Base-by-base conservation (phyloP, 306 rosid genomes). In the Prunus mongolica region DNA sequence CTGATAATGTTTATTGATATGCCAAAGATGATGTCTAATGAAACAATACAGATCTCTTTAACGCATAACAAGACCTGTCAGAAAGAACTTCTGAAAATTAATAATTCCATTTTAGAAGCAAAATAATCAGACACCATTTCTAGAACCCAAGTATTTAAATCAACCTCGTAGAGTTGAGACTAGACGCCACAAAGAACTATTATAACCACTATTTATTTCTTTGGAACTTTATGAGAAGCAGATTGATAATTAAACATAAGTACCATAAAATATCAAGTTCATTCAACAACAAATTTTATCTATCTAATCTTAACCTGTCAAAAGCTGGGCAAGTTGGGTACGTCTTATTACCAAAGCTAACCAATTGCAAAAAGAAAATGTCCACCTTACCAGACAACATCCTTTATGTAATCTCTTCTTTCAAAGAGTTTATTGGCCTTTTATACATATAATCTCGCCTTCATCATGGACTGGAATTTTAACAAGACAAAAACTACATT, bases 1-100 rank as follows among this genome's bases (percentile, higher is more conserved):
- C 87, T 81, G 78, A 92, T 80, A 78, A 90, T 78, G 89, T 86
- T 92, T 81, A 91, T 84, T 24, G 91, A 82, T 74, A 88, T 69
- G 60, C 89, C 85, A 88, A 85, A 94, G 75, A 90, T 46, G 50
- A 89, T 67, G 78, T 90, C 89, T 87, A 88, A 69, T 70, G 88
- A 84, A 76, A 86, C 82, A 70, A 76, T 32, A 32, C 38, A 32
- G 38, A 32, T 32, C 38, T 32, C 38, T 32, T 32, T 41, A 27
- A 90, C 49, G 30, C 78, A 65, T 41, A 70, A 47, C 46, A 84
- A 76, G 77, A 86, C 86, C 98, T 94, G 80, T 74, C 41, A 70
- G n/a, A 67, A 46, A 54, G 73, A 65, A 6, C 18, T 47, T 8
- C 12, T 30, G 3, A 28, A 20, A 49, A 45, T 25, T 30, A 55